phyloP scores from a whole-genome alignment of 1,284 basidiomycete species.

The Athelia sp. region DNA sequence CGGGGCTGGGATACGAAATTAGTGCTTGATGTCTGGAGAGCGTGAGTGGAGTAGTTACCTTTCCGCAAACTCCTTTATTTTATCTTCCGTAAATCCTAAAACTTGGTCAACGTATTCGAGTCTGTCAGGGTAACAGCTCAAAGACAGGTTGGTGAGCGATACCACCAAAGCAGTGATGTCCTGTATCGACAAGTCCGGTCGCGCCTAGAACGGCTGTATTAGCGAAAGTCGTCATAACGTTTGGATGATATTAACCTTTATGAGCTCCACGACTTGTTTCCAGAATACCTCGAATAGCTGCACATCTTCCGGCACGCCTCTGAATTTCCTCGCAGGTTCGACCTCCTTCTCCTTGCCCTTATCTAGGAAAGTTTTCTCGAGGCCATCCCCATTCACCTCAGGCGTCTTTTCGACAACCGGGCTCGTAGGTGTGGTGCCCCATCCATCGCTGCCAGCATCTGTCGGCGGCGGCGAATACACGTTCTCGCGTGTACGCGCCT shows the following conservation, averaged over 20 bases:
- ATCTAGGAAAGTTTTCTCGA: constrained; percentile 25
- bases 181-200: constrained; percentile 92
- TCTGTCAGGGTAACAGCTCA: constrained; percentile 93
- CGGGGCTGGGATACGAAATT: constrained; percentile 54
- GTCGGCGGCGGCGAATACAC: constrained; percentile 24
- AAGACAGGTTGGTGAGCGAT: constrained; percentile 86
- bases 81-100: constrained; percentile 79
- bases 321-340: constrained; percentile 66
- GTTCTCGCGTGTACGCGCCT: constrained; percentile 53
- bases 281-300: constrained; percentile 95
- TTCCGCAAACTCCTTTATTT: constrained; percentile 79
- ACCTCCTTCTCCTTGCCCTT: constrained; percentile 45
- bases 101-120: constrained; percentile 96
- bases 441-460: constrained; percentile 24
- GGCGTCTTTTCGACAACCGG: constrained; percentile 20
- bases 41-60: constrained; percentile 38
- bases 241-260: constrained; percentile 59
- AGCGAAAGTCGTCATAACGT: constrained; percentile 6
- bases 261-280: constrained; percentile 95
- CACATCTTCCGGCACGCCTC: constrained; percentile 90
- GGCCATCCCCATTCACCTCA: constrained; percentile 3
- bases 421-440: constrained; percentile 26
- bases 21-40: neutral
- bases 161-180: constrained; percentile 93
- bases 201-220: constrained; percentile 52